Conservation (phyloP, 306 rosid genomes). For the Cicer yamashitae region DNA sequence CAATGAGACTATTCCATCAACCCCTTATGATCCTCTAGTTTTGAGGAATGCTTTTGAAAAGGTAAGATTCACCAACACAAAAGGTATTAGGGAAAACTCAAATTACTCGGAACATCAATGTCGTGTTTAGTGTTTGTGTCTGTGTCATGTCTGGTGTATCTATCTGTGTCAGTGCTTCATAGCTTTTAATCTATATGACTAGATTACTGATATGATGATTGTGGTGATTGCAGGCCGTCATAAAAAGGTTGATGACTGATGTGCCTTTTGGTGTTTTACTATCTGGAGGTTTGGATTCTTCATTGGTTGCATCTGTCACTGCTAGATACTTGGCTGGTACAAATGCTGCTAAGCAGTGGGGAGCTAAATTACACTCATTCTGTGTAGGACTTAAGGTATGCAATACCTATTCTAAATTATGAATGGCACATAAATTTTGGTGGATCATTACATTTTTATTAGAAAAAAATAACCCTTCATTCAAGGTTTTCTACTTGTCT, state of each 20-base stretch:
- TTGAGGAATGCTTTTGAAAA: constrained; percentile 76
- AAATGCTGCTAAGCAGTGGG: constrained; percentile 91
- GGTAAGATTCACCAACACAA: constrained; percentile 48
- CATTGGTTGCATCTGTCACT: constrained; percentile 90
- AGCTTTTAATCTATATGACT: no score
- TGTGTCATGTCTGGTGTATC: no score
- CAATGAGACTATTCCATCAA: constrained; percentile 78
- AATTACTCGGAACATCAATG: no score
- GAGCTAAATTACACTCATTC: constrained; percentile 87
- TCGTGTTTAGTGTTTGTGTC: no score
- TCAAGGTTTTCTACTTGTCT: neutral
- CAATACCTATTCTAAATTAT: neutral
- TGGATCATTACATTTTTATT: neutral
- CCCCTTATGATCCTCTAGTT: constrained; percentile 87
- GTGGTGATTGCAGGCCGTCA: constrained; percentile 68
- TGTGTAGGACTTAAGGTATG: constrained; percentile 90
- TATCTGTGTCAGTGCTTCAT: no score
- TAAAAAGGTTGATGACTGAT: constrained; percentile 95
- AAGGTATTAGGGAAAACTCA: neutral
- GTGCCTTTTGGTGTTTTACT: constrained; percentile 96
- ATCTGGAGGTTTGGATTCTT: constrained; percentile 93
- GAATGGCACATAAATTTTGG: neutral
- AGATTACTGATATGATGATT: constrained; percentile 7
- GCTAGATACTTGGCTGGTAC: constrained; percentile 83
- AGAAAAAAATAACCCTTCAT: neutral